These are phyloP conservation scores for Leishmania gerbilli DNA, from an alignment of 208 protist species.

Conservation along the genomic window DNA sequence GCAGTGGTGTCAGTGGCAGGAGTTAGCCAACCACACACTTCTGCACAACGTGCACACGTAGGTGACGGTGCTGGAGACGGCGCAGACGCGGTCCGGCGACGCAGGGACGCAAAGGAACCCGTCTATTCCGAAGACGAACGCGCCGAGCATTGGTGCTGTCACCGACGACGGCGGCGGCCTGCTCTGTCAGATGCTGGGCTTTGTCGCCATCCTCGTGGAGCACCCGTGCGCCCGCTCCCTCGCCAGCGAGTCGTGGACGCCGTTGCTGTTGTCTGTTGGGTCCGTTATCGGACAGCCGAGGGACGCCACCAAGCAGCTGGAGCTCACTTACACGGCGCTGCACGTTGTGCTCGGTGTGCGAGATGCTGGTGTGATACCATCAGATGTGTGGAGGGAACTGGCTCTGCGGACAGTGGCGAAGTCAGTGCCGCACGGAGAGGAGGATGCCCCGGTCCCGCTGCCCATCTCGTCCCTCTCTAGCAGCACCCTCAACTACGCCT, in stretches of 20 bases:
- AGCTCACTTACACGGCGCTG: conserved; percentile 28
- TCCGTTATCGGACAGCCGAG: conserved; percentile 21
- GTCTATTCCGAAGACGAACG: background rate
- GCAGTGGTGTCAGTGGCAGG: conserved; percentile 35
- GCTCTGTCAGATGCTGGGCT: conserved; percentile 24
- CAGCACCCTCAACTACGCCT: conserved; percentile 20
- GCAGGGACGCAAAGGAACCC: background rate
- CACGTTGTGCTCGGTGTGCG: conserved; percentile 22
- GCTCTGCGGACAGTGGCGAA: conserved; percentile 5
- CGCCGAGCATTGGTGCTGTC: background rate
- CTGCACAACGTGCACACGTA: conserved; percentile 25
- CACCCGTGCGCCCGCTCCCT: conserved; percentile 37
- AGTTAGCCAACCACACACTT: conserved; percentile 13
- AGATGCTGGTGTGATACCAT: conserved; percentile 29
- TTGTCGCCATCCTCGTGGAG: conserved; percentile 24
- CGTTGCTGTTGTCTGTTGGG: conserved; percentile 23
- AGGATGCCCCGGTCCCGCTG: conserved; percentile 17
- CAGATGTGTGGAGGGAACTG: conserved; percentile 25
- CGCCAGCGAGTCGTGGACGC: conserved; percentile 25
- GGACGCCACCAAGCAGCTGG: conserved; percentile 21
- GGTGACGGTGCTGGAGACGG: conserved; percentile 15
- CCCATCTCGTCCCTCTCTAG: conserved; percentile 18
- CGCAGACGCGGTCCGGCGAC: conserved; percentile 12
- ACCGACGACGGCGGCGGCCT: background rate
- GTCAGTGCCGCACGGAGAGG: conserved; percentile 8